Conservation (phyloP, 345 rosid genomes). For the Lepidium africanum region DNA sequence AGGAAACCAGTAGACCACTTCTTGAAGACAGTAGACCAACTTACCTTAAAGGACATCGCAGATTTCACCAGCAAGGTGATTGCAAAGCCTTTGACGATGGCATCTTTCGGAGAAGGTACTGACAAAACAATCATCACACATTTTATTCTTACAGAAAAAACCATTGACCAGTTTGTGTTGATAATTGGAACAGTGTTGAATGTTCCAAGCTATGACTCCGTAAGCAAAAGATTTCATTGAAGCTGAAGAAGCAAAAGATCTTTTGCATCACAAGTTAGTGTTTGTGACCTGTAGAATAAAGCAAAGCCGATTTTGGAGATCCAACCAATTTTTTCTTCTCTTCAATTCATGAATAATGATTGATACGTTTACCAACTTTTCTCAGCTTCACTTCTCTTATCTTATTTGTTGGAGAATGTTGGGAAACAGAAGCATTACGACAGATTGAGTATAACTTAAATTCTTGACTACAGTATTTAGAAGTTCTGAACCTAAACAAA, state of each 20-base stretch:
- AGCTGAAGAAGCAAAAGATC: conserved; percentile 8
- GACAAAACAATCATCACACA: background rate
- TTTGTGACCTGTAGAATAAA: background rate
- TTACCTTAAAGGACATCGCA: conserved; percentile 54
- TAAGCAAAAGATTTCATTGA: conserved; percentile 47
- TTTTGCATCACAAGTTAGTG: conserved; percentile 6
- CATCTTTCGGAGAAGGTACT: conserved; percentile 88
- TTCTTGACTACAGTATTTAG: too few relatives aligned
- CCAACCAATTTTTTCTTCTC: background rate
- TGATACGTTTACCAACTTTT: conserved; percentile 17
- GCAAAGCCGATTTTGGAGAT: background rate
- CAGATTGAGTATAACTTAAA: background rate
- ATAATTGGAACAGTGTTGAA: conserved; percentile 19
- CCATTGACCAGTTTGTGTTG: conserved; percentile 24
- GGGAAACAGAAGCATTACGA: background rate
- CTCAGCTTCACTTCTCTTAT: background rate
- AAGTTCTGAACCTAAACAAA: too few relatives aligned
- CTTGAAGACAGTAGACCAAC: conserved; percentile 55
- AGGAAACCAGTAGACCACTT: conserved; percentile 79
- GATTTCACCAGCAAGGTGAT: conserved; percentile 45
- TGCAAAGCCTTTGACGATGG: conserved; percentile 84
- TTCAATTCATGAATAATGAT: conserved; percentile 13
- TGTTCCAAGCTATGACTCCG: conserved; percentile 65
- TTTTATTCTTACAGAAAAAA: background rate
- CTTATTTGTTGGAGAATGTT: background rate